A percentile compares a stretch with the other conserved stretches of the same genome.
Evolutionary conservation across 306 rosid genomes (phyloP).

Genomic region (Albizia julibrissin): DNA sequence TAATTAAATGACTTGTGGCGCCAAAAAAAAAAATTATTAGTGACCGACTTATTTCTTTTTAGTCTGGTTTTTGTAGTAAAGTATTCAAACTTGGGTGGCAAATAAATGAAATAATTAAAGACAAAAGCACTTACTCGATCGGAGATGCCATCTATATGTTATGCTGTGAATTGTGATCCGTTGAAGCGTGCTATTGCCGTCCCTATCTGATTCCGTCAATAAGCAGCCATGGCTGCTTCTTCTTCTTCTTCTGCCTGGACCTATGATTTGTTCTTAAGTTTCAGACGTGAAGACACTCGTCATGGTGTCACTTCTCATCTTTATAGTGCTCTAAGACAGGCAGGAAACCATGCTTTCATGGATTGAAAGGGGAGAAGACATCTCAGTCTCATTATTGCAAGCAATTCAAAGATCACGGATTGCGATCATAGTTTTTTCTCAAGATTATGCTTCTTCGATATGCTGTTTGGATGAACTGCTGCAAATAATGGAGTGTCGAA

Average conservation of each 20-base stretch:
- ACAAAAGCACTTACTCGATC: no score
- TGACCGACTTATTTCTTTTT: no score
- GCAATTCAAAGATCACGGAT: conserved; percentile 17
- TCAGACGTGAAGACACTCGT: not conserved
- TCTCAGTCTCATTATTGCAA: not conserved
- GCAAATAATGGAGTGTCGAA: not conserved
- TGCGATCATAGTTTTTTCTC: conserved; percentile 4
- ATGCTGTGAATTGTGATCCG: no score
- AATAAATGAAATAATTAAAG: no score
- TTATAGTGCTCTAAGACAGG: not conserved
- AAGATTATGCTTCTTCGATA: not conserved
- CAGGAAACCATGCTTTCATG: not conserved
- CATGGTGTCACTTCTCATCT: not conserved
- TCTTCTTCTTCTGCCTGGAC: not conserved
- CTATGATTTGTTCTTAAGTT: conserved; percentile 10
- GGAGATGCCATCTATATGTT: no score
- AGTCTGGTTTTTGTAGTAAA: no score
- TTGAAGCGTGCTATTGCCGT: no score
- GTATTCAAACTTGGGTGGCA: no score
- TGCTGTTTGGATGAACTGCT: conserved; percentile 31
- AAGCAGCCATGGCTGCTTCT: not conserved
- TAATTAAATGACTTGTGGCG: no score
- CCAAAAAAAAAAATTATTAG: no score
- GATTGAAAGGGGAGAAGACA: not conserved
- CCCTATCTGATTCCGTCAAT: no score